phyloP scores from a whole-genome alignment of 225 moss, liverwort and hornwort genomes.

The Physcomitrium patens region DNA sequence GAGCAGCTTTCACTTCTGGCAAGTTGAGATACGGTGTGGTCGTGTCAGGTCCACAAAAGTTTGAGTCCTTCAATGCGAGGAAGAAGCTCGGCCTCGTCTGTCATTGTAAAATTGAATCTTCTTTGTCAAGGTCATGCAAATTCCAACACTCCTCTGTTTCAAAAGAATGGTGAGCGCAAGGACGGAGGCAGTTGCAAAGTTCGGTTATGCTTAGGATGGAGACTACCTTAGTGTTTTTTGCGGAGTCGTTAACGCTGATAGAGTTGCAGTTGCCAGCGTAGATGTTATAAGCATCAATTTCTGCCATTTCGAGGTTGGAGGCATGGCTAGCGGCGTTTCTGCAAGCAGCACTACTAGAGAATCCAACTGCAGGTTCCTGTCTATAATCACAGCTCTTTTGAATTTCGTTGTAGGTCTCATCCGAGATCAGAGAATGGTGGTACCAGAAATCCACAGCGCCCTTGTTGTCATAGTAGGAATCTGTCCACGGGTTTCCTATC shows the following conservation, averaged over 20 bases:
- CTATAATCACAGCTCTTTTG: constrained; percentile 66
- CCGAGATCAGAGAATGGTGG: constrained; percentile 80
- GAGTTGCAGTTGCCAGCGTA: constrained; percentile 66
- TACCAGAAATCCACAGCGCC: constrained; percentile 89
- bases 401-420: constrained; percentile 57
- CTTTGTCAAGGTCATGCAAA: background rate
- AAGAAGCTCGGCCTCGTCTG: constrained; percentile 59
- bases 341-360: constrained; percentile 53
- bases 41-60: constrained; percentile 68
- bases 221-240: constrained; percentile 27
- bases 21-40: constrained; percentile 68
- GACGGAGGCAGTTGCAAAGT: background rate
- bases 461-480: constrained; percentile 87
- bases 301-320: constrained; percentile 60
- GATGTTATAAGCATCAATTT: constrained; percentile 67
- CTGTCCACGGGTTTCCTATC: constrained; percentile 93
- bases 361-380: constrained; percentile 60
- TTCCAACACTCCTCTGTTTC: background rate
- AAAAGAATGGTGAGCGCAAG: background rate
- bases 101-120: background rate
- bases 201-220: background rate
- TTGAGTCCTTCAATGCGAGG: constrained; percentile 58
- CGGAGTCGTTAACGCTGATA: constrained; percentile 44
- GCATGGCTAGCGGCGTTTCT: constrained; percentile 56
- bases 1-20: constrained; percentile 67